Evolutionary conservation across 306 rosid genomes (phyloP).

Genomic region (Carpinus fangiana): DNA sequence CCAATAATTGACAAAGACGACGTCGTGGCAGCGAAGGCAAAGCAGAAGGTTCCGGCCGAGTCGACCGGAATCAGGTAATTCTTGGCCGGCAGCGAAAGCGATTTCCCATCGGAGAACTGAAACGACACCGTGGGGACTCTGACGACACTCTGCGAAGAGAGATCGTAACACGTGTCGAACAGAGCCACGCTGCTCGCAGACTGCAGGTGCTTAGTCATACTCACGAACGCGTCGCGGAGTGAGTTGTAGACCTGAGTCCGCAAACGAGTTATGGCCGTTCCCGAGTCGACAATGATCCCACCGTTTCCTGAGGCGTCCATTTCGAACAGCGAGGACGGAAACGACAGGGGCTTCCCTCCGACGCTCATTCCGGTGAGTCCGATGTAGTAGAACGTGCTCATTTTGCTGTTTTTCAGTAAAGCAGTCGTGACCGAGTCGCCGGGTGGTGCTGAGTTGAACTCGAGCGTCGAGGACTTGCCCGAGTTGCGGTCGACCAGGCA

Average conservation of each 20-base stretch:
- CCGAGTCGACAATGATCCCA: conserved; percentile 83
- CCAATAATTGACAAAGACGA: conserved; percentile 70
- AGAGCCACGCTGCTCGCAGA: conserved; percentile 40
- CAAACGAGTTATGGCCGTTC: conserved; percentile 81
- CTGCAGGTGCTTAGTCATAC: conserved; percentile 43
- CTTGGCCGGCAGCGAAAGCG: conserved; percentile 64
- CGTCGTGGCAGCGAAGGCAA: conserved; percentile 87
- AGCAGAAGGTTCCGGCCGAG: conserved; percentile 59
- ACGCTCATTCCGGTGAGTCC: conserved; percentile 67
- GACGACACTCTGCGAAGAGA: conserved; percentile 49
- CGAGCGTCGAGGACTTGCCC: conserved; percentile 63
- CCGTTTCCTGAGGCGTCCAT: conserved; percentile 54
- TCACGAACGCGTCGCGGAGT: conserved; percentile 72
- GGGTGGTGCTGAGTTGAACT: conserved; percentile 74
- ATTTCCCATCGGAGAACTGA: conserved; percentile 44
- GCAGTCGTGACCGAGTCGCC: conserved; percentile 56
- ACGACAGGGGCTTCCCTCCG: conserved; percentile 47
- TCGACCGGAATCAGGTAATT: conserved; percentile 83
- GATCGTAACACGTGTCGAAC: conserved; percentile 87
- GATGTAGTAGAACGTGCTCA: conserved; percentile 63
- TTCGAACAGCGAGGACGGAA: conserved; percentile 53
- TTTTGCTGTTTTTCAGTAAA: conserved; percentile 36
- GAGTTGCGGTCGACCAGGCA: conserved; percentile 91
- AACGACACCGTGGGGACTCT: conserved; percentile 82
- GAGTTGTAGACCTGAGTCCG: conserved; percentile 57